A percentile compares a stretch with the other conserved stretches of the same genome.
Evolutionary conservation across 257 asterid species (phyloP).

Genomic region (Solanum pennellii): DNA sequence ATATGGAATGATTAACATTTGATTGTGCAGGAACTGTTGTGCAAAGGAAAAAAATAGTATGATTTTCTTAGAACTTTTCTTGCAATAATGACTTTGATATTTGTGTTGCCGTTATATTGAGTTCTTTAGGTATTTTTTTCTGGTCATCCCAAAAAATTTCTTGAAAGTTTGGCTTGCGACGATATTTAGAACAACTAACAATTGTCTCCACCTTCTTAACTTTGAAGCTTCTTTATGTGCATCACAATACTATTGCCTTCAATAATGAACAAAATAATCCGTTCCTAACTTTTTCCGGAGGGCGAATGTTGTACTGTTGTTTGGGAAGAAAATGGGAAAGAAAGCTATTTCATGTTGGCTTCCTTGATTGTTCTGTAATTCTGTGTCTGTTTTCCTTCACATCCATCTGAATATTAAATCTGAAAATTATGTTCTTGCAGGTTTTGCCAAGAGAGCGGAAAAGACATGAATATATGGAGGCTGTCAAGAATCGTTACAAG

Average conservation of each 20-base stretch:
- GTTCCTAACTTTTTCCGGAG: not conserved
- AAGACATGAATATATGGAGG: conserved; percentile 69
- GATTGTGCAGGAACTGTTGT: not conserved
- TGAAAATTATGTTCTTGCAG: conserved; percentile 23
- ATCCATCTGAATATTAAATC: not conserved
- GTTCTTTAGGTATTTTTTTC: not conserved
- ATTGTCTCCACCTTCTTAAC: not conserved
- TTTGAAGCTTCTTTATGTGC: not conserved
- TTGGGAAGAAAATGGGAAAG: not conserved
- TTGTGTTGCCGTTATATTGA: not conserved
- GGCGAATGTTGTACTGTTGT: not conserved
- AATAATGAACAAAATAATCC: not conserved
- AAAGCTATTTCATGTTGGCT: not conserved
- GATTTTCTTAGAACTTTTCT: not conserved
- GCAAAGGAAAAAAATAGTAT: not conserved
- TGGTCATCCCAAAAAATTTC: not conserved
- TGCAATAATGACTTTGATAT: not conserved
- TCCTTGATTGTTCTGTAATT: not conserved
- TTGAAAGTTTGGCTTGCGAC: not conserved
- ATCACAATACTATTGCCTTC: not conserved
- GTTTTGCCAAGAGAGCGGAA: conserved; percentile 87
- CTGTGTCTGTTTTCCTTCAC: not conserved
- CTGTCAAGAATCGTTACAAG: conserved; percentile 84
- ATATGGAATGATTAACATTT: not conserved
- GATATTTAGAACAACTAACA: not conserved